Evolutionary conservation across 805 yeast species (phyloP).

Genomic region (Metschnikowia peoriensis): DNA sequence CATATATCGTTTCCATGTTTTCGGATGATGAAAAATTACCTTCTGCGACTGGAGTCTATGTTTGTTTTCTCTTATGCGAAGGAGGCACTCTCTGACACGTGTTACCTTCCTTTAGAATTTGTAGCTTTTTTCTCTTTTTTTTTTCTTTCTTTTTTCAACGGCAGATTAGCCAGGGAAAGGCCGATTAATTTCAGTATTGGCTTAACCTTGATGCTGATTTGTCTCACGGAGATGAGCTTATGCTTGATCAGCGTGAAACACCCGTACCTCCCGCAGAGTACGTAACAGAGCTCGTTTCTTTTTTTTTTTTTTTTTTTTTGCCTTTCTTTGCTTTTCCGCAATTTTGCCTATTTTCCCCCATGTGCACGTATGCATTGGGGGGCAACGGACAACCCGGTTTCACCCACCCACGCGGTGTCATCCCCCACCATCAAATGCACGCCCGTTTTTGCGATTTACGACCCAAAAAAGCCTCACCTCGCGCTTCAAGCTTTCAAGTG

Average conservation of each 20-base stretch:
- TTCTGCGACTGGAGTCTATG: background rate
- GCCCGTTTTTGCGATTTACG: background rate
- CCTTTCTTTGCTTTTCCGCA: background rate
- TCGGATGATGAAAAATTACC: background rate
- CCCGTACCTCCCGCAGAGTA: background rate
- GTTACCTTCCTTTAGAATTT: too few species aligned
- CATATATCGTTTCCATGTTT: conserved; percentile 64
- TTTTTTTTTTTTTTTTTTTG: background rate
- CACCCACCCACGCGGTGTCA: background rate
- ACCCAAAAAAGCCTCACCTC: background rate
- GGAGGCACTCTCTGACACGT: too few species aligned
- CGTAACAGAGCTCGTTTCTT: too few species aligned
- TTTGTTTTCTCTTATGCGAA: too few species aligned
- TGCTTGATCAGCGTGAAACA: background rate
- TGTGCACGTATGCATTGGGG: background rate
- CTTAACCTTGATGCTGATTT: background rate
- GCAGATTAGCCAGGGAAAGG: background rate
- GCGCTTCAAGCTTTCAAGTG: background rate
- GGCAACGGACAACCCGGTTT: background rate
- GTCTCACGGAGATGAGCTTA: background rate
- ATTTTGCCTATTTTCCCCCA: background rate
- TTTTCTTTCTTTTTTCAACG: background rate
- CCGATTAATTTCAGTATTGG: background rate
- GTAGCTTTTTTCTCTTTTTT: too few species aligned
- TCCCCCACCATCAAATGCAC: background rate